These are phyloP conservation scores for Quambalaria eucalypti DNA, from an alignment of 1,284 basidiomycete species.

Conservation along the genomic window DNA sequence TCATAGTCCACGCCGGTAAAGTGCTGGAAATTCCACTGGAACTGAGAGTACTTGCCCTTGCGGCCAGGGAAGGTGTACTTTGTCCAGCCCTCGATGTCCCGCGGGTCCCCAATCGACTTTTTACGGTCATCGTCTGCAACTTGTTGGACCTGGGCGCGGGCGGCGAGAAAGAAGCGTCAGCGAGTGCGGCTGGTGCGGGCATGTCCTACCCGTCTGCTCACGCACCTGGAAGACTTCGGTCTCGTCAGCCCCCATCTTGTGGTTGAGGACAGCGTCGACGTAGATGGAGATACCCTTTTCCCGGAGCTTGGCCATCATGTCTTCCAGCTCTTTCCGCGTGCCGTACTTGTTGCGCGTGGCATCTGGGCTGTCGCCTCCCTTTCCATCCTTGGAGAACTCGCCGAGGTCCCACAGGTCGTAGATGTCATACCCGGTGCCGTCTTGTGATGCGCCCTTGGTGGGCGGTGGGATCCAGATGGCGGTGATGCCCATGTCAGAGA, in stretches of 20 bases:
- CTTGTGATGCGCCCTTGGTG: constrained; percentile 46
- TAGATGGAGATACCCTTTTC: constrained; percentile 49
- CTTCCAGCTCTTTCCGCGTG: constrained; percentile 67
- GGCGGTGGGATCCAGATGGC: constrained; percentile 57
- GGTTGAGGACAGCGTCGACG: constrained; percentile 54
- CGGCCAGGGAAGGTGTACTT: constrained; percentile 73
- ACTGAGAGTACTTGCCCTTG: constrained; percentile 56
- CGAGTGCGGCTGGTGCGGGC: too few relatives aligned
- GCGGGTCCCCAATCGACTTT: constrained; percentile 11
- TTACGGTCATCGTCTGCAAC: neutral
- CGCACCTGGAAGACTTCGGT: constrained; percentile 59
- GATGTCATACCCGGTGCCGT: constrained; percentile 51
- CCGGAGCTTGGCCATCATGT: constrained; percentile 54
- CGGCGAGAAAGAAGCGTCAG: too few relatives aligned
- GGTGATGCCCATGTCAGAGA: constrained; percentile 72
- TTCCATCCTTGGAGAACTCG: constrained; percentile 65
- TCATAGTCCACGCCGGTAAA: constrained; percentile 75
- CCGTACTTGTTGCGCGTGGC: constrained; percentile 75
- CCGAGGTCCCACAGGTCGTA: constrained; percentile 56
- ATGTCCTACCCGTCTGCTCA: too few relatives aligned
- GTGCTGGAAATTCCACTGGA: constrained; percentile 51
- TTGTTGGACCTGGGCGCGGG: too few relatives aligned
- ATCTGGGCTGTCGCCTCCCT: constrained; percentile 58
- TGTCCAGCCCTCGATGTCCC: constrained; percentile 37
- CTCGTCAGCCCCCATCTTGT: constrained; percentile 65